These are phyloP conservation scores for Wickerhamomyces rabaulensis DNA, from an alignment of 805 yeast genomes.

Conservation along the genomic window DNA sequence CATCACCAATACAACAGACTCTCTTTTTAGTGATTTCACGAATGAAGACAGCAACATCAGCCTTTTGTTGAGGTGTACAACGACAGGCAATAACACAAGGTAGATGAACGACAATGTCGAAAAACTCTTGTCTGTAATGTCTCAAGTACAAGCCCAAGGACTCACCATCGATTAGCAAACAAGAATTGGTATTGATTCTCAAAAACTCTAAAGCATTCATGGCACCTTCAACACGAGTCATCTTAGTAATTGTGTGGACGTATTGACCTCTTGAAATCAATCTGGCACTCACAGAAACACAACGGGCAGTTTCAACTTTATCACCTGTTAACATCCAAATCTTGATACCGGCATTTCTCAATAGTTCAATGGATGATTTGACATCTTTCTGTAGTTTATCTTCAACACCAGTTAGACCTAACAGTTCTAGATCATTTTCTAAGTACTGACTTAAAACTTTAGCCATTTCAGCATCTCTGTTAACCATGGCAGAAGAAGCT, in stretches of 20 bases:
- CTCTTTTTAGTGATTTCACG: slow-evolving; percentile 77
- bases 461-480: slow-evolving; percentile 74
- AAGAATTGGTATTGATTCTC: slow-evolving; percentile 51
- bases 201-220: slow-evolving; percentile 71
- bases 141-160: slow-evolving; percentile 68
- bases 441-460: slow-evolving; percentile 60
- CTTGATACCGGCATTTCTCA: slow-evolving; percentile 94
- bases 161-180: slow-evolving; percentile 91
- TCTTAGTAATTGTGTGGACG: slow-evolving; percentile 77
- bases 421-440: slow-evolving; percentile 77
- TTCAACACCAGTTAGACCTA: slow-evolving; percentile 96
- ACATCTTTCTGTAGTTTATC: slow-evolving; percentile 91
- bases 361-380: slow-evolving; percentile 82
- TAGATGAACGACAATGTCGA: slow-evolving; percentile 65
- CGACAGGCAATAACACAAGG: slow-evolving; percentile 98
- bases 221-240: slow-evolving; percentile 56
- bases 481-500: slow-evolving; percentile 74
- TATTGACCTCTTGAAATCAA: slow-evolving; percentile 91
- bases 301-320: slow-evolving; percentile 95
- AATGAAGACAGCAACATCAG: slow-evolving; percentile 84
- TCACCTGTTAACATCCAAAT: slow-evolving; percentile 99
- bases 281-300: slow-evolving; percentile 95
- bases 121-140: slow-evolving; percentile 65
- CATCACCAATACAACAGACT: slow-evolving; percentile 98
- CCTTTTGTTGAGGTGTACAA: slow-evolving; percentile 98